phyloP scores from a whole-genome alignment of 176 grass and related monocot genomes.

The Cenchrus americanus region DNA sequence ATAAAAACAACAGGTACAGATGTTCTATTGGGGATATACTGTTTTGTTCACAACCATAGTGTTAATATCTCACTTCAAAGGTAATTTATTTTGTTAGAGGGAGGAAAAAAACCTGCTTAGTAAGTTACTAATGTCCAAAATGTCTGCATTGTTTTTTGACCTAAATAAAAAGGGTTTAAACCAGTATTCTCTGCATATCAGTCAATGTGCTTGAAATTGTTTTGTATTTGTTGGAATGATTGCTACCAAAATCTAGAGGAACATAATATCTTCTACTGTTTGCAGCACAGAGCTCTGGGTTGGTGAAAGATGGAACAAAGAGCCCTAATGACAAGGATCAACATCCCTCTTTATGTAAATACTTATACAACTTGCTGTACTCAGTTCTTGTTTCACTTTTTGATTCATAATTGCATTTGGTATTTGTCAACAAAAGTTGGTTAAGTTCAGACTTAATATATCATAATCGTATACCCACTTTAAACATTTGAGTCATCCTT shows the following conservation, averaged over 20 bases:
- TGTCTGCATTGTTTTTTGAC: not conserved
- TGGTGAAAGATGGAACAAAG: constrained; percentile 43
- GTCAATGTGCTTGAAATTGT: constrained; percentile 22
- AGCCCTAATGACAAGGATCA: constrained; percentile 46
- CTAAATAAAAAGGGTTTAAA: constrained; percentile 22
- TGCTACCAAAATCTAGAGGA: not conserved
- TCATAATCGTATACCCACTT: not conserved
- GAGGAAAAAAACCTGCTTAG: constrained; percentile 9
- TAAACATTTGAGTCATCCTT: not conserved
- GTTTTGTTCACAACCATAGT: constrained; percentile 14
- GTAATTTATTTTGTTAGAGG: constrained; percentile 6
- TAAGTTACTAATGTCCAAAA: not conserved
- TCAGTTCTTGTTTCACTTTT: constrained; percentile 31
- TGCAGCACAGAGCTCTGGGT: constrained; percentile 34
- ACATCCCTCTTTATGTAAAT: constrained; percentile 48
- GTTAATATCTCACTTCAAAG: constrained; percentile 1
- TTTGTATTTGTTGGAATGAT: constrained; percentile 38
- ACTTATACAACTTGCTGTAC: not conserved
- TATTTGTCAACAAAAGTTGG: constrained; percentile 31
- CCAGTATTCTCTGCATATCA: not conserved
- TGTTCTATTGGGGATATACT: not conserved
- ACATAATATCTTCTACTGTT: constrained; percentile 19
- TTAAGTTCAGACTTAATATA: not conserved
- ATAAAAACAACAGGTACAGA: not conserved
- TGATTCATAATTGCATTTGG: constrained; percentile 3